Evolutionary conservation across 768 basidiomycete genomes (phyloP).

Genomic region (Leucogyrophana mollusca): DNA sequence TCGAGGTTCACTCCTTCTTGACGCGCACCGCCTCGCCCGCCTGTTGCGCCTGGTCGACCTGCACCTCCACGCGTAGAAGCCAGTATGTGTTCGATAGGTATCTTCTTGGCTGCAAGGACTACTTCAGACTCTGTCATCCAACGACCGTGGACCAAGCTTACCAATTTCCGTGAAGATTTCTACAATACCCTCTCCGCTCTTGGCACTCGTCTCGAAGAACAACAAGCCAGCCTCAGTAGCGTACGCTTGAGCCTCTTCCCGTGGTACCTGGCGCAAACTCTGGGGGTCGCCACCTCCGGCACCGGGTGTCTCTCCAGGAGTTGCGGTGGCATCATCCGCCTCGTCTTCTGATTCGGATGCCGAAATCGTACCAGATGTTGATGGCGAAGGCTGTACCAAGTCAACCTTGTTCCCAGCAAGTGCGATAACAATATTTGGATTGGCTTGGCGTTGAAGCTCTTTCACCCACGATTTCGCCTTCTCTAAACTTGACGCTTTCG

Average conservation of each 20-base stretch:
- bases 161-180: conserved; percentile 99
- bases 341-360: conserved; percentile 81
- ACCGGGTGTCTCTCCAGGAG: conserved; percentile 69
- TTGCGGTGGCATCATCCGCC: conserved; percentile 88
- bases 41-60: conserved; percentile 58
- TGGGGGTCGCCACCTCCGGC: conserved; percentile 56
- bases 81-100: conserved; percentile 91
- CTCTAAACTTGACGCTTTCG: conserved; percentile 92
- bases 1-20: conserved; percentile 69
- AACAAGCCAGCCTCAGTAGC: conserved; percentile 91
- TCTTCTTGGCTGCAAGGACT: conserved; percentile 71
- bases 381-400: conserved; percentile 68
- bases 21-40: conserved; percentile 50
- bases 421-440: conserved; percentile 98
- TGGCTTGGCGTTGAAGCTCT: conserved; percentile 97
- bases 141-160: conserved; percentile 35
- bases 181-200: conserved; percentile 92
- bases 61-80: conserved; percentile 74
- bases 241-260: conserved; percentile 95
- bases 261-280: conserved; percentile 83
- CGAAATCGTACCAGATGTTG: conserved; percentile 46
- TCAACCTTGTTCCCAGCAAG: conserved; percentile 98
- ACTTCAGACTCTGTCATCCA: not conserved
- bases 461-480: conserved; percentile 99
- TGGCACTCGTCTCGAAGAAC: conserved; percentile 98